Conservation (phyloP, 2,329 filamentous ascomycete genomes). For the Apiospora koreana region DNA sequence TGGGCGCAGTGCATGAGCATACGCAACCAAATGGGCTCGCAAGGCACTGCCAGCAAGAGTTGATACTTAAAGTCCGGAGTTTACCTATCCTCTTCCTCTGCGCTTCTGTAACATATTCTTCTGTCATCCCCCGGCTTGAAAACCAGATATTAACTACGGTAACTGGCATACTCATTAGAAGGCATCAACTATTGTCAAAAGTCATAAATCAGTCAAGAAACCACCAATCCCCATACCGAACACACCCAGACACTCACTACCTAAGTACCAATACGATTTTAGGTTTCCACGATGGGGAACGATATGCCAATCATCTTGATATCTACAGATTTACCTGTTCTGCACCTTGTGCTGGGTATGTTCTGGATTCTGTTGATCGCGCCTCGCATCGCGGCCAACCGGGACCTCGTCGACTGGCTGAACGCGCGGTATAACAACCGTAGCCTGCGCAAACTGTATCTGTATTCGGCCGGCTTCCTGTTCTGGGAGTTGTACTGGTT, state of each 20-base stretch:
- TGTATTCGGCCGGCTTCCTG: neutral
- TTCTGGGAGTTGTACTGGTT: neutral
- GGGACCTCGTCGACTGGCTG: neutral
- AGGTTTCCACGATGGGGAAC: neutral
- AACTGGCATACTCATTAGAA: neutral
- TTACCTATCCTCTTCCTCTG: neutral
- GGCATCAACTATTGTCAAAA: neutral
- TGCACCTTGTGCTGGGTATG: neutral
- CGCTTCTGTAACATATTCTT: neutral
- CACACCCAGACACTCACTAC: neutral
- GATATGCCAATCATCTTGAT: neutral
- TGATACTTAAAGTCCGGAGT: too few relatives aligned
- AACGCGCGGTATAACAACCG: neutral
- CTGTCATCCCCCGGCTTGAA: neutral
- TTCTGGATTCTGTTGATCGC: neutral
- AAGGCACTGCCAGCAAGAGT: neutral
- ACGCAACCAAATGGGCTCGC: neutral
- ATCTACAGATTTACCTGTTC: too few relatives aligned
- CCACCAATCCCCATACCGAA: neutral
- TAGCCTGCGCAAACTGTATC: neutral
- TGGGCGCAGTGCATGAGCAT: neutral
- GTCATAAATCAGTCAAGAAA: neutral
- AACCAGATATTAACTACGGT: neutral
- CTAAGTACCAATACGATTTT: neutral
- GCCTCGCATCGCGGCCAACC: neutral